Conservation (phyloP, 2,329 filamentous ascomycete species). For the Zasmidium citrigriseum region DNA sequence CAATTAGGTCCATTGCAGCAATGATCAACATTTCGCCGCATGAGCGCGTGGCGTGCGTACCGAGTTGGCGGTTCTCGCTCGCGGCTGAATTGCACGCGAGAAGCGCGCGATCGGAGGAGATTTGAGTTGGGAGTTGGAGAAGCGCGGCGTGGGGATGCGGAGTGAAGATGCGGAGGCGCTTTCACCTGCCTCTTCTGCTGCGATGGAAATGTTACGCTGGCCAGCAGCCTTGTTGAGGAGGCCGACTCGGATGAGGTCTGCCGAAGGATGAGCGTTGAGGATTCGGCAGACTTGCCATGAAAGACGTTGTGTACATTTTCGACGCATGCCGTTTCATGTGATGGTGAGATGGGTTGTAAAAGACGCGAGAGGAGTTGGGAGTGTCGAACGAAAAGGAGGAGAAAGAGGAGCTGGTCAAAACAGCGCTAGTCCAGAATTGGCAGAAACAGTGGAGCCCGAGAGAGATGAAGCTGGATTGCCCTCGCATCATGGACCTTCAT, state of each 20-base stretch:
- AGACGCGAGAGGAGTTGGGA: too few species aligned
- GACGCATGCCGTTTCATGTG: too few species aligned
- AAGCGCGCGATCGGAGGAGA: not conserved
- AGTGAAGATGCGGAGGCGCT: constrained; percentile 2
- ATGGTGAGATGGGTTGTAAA: too few species aligned
- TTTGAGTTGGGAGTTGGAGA: not conserved
- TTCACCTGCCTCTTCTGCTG: not conserved
- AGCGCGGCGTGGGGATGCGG: not conserved
- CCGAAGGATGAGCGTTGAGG: too few species aligned
- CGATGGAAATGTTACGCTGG: not conserved
- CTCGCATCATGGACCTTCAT: too few species aligned
- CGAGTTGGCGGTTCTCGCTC: not conserved
- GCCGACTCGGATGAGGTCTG: not conserved
- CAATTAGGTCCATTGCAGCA: not conserved
- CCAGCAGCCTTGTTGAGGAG: not conserved
- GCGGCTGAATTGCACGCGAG: not conserved
- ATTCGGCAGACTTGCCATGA: too few species aligned
- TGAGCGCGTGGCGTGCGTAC: not conserved
- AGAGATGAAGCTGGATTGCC: too few species aligned
- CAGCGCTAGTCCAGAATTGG: too few species aligned
- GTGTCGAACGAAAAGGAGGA: too few species aligned
- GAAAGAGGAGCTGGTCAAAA: too few species aligned
- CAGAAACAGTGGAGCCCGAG: too few species aligned
- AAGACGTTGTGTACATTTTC: too few species aligned
- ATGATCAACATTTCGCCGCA: not conserved